phyloP scores from a whole-genome alignment of 1,284 basidiomycete species.

The Fomitopsis palustris region DNA sequence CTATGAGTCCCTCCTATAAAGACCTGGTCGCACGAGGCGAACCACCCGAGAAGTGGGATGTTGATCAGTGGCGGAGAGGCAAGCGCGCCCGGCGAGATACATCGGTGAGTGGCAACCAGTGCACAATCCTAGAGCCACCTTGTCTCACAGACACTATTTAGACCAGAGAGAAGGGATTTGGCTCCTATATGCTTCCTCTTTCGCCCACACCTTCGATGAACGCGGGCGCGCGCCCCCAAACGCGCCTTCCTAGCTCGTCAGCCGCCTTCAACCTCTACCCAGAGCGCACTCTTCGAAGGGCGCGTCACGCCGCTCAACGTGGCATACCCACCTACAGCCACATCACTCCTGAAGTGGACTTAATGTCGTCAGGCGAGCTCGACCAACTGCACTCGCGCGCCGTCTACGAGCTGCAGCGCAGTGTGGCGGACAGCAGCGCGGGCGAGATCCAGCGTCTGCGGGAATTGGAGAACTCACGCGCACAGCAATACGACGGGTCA shows the following conservation, averaged over 20 bases:
- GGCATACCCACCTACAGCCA: conserved; percentile 15
- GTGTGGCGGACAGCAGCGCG: conserved; percentile 58
- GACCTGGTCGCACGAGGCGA: conserved; percentile 29
- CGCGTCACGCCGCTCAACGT: conserved; percentile 6
- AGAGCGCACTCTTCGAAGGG: conserved; percentile 9
- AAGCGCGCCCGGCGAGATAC: conserved; percentile 46
- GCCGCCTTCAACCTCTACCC: conserved; percentile 57
- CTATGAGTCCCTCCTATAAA: conserved; percentile 30
- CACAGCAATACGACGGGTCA: conserved; percentile 25
- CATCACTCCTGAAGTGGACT: conserved; percentile 9
- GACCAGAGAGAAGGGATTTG: conserved; percentile 9
- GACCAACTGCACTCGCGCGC: conserved; percentile 53
- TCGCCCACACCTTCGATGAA: conserved; percentile 16
- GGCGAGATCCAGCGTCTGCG: conserved; percentile 70
- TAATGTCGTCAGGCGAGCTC: conserved; percentile 32
- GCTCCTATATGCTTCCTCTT: conserved; percentile 6
- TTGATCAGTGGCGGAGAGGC: conserved; percentile 51
- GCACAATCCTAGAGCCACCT: not conserved
- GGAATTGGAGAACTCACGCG: conserved; percentile 56
- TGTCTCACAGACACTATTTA: conserved; percentile 1
- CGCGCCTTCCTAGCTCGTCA: conserved; percentile 50
- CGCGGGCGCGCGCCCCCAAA: conserved; percentile 24
- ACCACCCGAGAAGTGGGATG: conserved; percentile 43
- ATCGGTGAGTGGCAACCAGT: conserved; percentile 35
- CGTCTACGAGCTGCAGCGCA: conserved; percentile 60